Percentiles rank a stretch among this genome's conserved stretches.
phyloP scores from a whole-genome alignment of 2,329 filamentous ascomycete genomes.

The Trichoderma sp. region DNA sequence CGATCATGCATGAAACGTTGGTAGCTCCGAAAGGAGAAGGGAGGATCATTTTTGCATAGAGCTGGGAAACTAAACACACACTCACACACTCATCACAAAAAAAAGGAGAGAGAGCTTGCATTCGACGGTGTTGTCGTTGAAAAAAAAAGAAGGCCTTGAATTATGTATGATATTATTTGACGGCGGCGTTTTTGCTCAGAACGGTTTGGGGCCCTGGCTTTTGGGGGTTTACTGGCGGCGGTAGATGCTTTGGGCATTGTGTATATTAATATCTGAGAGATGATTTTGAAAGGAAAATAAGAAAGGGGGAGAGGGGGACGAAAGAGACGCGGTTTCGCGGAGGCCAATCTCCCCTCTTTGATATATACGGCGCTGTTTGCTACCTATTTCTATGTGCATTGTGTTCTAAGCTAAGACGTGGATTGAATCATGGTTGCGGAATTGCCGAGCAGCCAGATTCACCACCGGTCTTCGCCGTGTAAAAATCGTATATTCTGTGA shows the following conservation, averaged over 20 bases:
- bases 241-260: slow-evolving; percentile 24
- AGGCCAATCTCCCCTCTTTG: slow-evolving; percentile 39
- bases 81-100: background rate
- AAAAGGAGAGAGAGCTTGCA: slow-evolving; percentile 28
- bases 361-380: background rate
- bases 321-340: slow-evolving; percentile 27
- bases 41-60: slow-evolving; percentile 21
- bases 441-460: background rate
- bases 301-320: slow-evolving; percentile 23
- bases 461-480: background rate
- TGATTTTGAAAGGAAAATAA: slow-evolving; percentile 13
- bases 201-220: slow-evolving; percentile 19
- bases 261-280: slow-evolving; percentile 32
- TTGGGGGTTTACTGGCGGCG: background rate
- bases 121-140: slow-evolving; percentile 35
- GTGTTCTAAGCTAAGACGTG: background rate
- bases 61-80: slow-evolving; percentile 19
- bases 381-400: background rate
- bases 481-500: background rate
- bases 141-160: slow-evolving; percentile 33
- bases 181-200: slow-evolving; percentile 31
- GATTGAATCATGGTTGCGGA: background rate
- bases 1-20: slow-evolving; percentile 22
- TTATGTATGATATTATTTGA: slow-evolving; percentile 27
- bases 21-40: background rate